A percentile compares a stretch with the other conserved stretches of the same genome.
Conservation (phyloP, 2,329 filamentous ascomycete genomes). For the Sporothrix pseudoabietina region DNA sequence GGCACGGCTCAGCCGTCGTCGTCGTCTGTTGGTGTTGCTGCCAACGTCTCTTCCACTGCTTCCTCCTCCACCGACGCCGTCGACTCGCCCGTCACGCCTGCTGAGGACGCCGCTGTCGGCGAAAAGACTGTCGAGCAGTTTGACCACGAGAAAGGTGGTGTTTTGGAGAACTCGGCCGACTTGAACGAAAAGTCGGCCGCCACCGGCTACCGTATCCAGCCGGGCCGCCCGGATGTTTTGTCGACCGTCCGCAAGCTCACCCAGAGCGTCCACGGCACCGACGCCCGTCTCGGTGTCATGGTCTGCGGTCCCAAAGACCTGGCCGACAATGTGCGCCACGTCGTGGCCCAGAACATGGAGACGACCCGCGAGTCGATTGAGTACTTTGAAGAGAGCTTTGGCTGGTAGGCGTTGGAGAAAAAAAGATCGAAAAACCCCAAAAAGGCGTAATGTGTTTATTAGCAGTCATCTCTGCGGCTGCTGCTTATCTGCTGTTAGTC, state of each 20-base stretch:
- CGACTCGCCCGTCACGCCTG: not conserved
- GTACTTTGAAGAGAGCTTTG: slow-evolving; percentile 36
- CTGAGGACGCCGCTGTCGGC: not conserved
- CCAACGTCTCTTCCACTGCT: not conserved
- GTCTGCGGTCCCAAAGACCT: slow-evolving; percentile 33
- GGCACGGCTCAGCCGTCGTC: not conserved
- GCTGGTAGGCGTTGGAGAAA: slow-evolving; percentile 28
- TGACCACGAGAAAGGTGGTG: not conserved
- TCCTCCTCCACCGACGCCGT: slow-evolving; percentile 24
- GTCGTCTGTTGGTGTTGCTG: not conserved
- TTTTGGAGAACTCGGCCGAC: not conserved
- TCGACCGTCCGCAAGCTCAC: slow-evolving; percentile 23
- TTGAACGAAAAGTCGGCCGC: not conserved
- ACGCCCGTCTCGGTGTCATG: slow-evolving; percentile 31
- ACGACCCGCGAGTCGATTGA: slow-evolving; percentile 24
- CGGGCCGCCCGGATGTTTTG: slow-evolving; percentile 32
- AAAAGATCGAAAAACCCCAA: not conserved
- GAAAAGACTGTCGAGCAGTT: slow-evolving; percentile 1
- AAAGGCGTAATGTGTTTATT: not conserved
- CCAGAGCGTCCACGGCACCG: slow-evolving; percentile 17
- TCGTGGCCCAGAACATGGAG: slow-evolving; percentile 29
- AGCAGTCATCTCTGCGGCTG: no score
- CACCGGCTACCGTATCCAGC: not conserved
- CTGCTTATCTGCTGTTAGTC: no score
- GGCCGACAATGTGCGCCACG: slow-evolving; percentile 31